Percentiles rank a stretch among this genome's conserved stretches.
phyloP scores from a whole-genome alignment of 129 eudicot species.

The Pittosporum tobira region DNA sequence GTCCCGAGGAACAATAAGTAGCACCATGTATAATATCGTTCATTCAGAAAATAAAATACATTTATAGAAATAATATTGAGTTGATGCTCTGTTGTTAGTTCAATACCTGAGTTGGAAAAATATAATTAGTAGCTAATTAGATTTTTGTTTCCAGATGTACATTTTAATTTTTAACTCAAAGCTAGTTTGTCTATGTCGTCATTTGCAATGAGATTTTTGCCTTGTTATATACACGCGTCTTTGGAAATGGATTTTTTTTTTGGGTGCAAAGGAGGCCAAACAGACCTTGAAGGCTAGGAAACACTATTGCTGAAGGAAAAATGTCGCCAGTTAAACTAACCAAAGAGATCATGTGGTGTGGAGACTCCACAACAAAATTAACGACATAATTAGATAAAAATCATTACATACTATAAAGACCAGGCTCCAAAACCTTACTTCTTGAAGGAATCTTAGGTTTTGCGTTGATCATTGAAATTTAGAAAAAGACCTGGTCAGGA shows the following conservation, averaged over 20 bases:
- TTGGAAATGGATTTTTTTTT: not conserved
- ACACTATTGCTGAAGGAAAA: too few relatives aligned
- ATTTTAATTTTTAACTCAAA: not conserved
- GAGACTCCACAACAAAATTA: too few relatives aligned
- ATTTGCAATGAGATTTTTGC: not conserved
- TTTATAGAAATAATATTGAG: not conserved
- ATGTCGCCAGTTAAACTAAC: too few relatives aligned
- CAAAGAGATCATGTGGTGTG: too few relatives aligned
- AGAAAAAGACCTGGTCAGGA: not conserved
- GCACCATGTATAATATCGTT: conserved; percentile 11
- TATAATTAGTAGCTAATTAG: not conserved
- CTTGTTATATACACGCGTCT: not conserved
- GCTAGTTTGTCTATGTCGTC: not conserved
- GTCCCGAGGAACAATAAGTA: conserved; percentile 8
- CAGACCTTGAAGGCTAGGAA: too few relatives aligned
- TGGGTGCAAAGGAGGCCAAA: too few relatives aligned
- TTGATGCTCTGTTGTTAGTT: not conserved
- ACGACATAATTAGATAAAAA: too few relatives aligned
- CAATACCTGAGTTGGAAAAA: not conserved
- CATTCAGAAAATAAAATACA: not conserved
- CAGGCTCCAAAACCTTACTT: too few relatives aligned
- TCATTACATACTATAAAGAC: not conserved
- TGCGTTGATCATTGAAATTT: not conserved
- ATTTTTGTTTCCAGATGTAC: conserved; percentile 2
- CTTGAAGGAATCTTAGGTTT: too few relatives aligned